These are phyloP conservation scores for Penicillium chermesinum DNA, from an alignment of 495 filamentous ascomycete species.

Conservation along the genomic window DNA sequence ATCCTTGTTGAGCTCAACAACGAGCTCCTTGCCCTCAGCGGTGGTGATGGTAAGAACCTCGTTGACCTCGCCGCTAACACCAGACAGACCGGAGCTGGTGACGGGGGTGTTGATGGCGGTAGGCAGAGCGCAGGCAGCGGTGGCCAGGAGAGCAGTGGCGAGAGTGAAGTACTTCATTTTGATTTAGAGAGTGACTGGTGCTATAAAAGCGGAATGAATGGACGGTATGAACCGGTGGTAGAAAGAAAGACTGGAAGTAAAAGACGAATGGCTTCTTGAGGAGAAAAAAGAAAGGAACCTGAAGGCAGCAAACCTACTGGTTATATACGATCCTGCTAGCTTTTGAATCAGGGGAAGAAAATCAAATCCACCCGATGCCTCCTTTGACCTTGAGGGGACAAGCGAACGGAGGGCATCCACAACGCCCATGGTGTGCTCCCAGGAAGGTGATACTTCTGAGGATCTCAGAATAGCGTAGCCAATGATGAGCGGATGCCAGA, in stretches of 20 bases:
- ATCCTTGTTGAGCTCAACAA: conserved; percentile 18
- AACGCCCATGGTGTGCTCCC: not conserved
- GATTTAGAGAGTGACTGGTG: conserved; percentile 19
- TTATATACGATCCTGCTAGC: conserved; percentile 13
- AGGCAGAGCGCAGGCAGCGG: conserved; percentile 21
- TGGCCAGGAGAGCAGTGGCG: conserved; percentile 20
- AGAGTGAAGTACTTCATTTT: conserved; percentile 26
- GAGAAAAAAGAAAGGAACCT: conserved; percentile 6
- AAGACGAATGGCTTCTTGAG: conserved; percentile 18
- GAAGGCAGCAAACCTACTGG: conserved; percentile 6
- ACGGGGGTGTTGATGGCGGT: conserved; percentile 11
- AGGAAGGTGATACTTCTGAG: not conserved
- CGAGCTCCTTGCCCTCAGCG: conserved; percentile 12
- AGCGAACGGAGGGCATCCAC: not conserved
- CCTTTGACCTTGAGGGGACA: not conserved
- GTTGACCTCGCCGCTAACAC: conserved; percentile 4
- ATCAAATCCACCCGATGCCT: not conserved
- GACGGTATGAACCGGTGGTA: conserved; percentile 21
- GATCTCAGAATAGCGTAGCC: not conserved
- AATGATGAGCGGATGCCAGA: not conserved
- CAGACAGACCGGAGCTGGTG: conserved; percentile 10
- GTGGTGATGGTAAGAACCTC: conserved; percentile 19
- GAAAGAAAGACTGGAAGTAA: conserved; percentile 19
- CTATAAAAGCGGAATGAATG: conserved; percentile 21
- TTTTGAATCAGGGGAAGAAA: conserved; percentile 1